Conservation (phyloP, 768 basidiomycete species). For the Trametes coccinea region DNA sequence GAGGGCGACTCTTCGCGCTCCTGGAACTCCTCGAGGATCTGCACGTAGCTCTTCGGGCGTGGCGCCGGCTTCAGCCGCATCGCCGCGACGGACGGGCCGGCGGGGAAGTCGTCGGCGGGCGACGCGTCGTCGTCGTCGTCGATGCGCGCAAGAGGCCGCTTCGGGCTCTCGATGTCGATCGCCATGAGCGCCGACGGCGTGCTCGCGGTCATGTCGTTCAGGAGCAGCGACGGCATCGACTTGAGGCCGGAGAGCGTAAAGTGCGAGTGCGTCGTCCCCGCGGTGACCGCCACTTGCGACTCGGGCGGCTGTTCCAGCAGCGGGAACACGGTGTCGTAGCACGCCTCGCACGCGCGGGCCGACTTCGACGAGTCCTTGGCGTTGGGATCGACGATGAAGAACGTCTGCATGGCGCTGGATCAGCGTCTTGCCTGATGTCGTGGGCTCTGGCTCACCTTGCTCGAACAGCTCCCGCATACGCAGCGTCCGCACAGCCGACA, state of each 20-base stretch:
- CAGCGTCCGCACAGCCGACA: conserved; percentile 85
- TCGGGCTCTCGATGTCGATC: conserved; percentile 36
- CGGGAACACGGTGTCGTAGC: conserved; percentile 86
- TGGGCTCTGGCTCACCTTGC: conserved; percentile 51
- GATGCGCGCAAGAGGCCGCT: conserved; percentile 23
- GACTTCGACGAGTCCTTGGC: conserved; percentile 53
- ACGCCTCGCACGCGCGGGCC: conserved; percentile 81
- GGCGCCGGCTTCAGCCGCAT: conserved; percentile 35
- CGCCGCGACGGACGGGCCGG: conserved; percentile 18
- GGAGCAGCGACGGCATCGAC: conserved; percentile 55
- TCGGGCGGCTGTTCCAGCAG: conserved; percentile 37
- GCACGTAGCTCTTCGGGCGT: conserved; percentile 64
- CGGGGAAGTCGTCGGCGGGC: background rate
- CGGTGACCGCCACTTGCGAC: background rate
- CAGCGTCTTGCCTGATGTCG: background rate
- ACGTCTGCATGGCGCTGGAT: conserved; percentile 64
- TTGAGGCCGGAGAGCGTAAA: conserved; percentile 54
- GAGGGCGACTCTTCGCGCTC: conserved; percentile 19
- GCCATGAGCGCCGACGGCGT: conserved; percentile 42
- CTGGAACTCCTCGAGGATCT: conserved; percentile 66
- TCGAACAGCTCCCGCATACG: conserved; percentile 84
- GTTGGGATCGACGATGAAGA: conserved; percentile 67
- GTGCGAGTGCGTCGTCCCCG: conserved; percentile 38
- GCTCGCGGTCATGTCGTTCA: conserved; percentile 26
- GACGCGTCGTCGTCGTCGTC: conserved; percentile 19